Evolutionary conservation across 176 grass and related monocot species (phyloP), one percentile per base, ranked within the genome.

Genomic region (Bolboschoenus planiculmis): DNA sequence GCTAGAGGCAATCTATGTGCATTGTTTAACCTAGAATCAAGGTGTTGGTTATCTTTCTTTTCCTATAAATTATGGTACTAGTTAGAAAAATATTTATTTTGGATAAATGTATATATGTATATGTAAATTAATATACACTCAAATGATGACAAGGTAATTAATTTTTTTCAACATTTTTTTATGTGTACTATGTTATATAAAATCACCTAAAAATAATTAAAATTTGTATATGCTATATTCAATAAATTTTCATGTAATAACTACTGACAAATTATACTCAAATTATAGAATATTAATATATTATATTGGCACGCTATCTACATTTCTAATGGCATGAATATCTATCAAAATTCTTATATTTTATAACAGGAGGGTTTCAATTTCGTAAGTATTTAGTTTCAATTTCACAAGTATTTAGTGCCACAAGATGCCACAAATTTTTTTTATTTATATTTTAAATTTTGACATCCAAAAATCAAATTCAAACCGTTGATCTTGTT

Each of bases 21-120:
- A 27, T 59, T 3, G 8, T 48, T 44, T 51, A 51, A 30, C 72
- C 44, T 75, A 51, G 42, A 48, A 35, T 80, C 24, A 24, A 80
- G 34, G 29, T 37, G 54, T 80, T 42, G 23, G 31, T 60, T 60
- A 81, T 81, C 78, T 81, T 61, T 61, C 20, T 81, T 60, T 81
- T 81, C 55, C 20, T 61, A 61, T 77, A 13, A 53, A 31, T 20
- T 40, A 33, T 31, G 7, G 14, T 79, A 6, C 37, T 58, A 23
- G 9, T 0, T 56, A 58, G 18, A 56, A 36, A 79, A 56, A n/a
- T n/a, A n/a, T 11, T 21, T 24, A n/a, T 34, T 54, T 56, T 56
- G 48, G 2, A 16, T 56, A 56, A 33, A 78, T 30, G 43, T 35
- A 48, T 55, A 31, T 21, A 75, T 47, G 23, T 47, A 27, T 24